Evolutionary conservation across 805 yeast species (phyloP).

Genomic region (Cyberlindnera meyerae): DNA sequence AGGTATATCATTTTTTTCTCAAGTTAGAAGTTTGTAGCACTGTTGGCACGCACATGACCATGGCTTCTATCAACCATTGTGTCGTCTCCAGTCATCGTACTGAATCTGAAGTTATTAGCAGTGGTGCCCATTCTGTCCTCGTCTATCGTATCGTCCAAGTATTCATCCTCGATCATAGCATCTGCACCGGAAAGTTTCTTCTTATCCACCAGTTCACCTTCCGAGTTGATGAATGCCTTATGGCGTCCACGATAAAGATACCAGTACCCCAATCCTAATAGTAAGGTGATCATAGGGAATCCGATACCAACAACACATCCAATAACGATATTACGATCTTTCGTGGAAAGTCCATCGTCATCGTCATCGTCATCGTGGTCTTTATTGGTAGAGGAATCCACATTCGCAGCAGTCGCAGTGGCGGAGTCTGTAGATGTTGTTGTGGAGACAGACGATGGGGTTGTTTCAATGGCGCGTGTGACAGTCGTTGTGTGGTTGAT

Average conservation of each 20-base stretch:
- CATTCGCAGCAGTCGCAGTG: constrained; percentile 16
- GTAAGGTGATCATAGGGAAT: constrained; percentile 5
- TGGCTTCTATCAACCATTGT: constrained; percentile 14
- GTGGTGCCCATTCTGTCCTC: constrained; percentile 6
- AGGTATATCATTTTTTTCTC: not conserved
- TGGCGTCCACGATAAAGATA: constrained; percentile 12
- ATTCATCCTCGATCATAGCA: constrained; percentile 25
- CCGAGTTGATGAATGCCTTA: constrained; percentile 22
- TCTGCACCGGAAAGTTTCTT: constrained; percentile 14
- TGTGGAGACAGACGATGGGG: constrained; percentile 18
- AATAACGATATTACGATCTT: constrained; percentile 47
- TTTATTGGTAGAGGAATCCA: not conserved
- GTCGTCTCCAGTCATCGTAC: constrained; percentile 5
- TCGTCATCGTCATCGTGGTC: no score
- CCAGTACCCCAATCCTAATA: constrained; percentile 6
- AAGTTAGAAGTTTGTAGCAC: constrained; percentile 11
- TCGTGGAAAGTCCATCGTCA: constrained; percentile 40
- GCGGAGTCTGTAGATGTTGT: constrained; percentile 23
- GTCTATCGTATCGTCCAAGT: constrained; percentile 25
- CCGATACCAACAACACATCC: constrained; percentile 57
- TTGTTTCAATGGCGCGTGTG: constrained; percentile 5
- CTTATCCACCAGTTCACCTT: constrained; percentile 24
- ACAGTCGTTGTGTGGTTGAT: constrained; percentile 20
- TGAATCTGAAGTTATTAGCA: not conserved
- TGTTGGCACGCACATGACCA: constrained; percentile 8